These are phyloP conservation scores for Penicillium riverlandense DNA, from an alignment of 495 filamentous ascomycete genomes.

Conservation along the genomic window DNA sequence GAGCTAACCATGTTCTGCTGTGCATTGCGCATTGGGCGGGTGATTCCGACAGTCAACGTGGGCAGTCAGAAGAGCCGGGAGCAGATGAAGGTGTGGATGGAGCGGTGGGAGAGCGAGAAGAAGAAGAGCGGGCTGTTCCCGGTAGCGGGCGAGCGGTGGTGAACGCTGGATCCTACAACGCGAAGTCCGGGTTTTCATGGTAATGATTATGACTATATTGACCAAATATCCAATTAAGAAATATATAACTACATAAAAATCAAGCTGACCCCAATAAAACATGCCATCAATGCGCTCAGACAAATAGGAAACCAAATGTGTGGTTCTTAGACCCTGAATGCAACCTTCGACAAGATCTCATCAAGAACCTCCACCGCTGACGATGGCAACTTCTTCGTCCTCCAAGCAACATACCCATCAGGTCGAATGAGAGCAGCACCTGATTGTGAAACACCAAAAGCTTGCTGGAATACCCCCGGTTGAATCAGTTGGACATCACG, in stretches of 20 bases:
- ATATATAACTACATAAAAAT: too few relatives aligned
- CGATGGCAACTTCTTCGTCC: conserved; percentile 1
- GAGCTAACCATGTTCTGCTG: conserved; percentile 93
- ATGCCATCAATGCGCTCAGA: too few relatives aligned
- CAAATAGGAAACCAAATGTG: too few relatives aligned
- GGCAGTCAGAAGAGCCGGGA: conserved; percentile 61
- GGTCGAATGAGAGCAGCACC: conserved; percentile 20
- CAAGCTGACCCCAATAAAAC: too few relatives aligned
- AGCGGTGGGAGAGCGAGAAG: conserved; percentile 81
- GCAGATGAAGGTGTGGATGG: conserved; percentile 87
- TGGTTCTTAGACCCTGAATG: conserved; percentile 2
- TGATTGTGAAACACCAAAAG: conserved; percentile 8
- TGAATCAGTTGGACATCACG: conserved; percentile 2
- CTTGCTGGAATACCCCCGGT: conserved; percentile 1
- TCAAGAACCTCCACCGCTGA: neutral
- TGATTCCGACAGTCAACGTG: conserved; percentile 93
- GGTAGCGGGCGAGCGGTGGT: conserved; percentile 20
- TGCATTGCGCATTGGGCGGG: conserved; percentile 72
- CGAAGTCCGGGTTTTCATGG: neutral
- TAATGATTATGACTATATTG: neutral
- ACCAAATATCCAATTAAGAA: too few relatives aligned
- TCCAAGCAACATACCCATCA: conserved; percentile 27
- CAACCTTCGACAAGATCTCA: neutral
- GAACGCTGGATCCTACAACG: conserved; percentile 1
- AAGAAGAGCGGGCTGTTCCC: conserved; percentile 66